phyloP scores from a whole-genome alignment of 2,329 filamentous ascomycete species.

The Alternaria rosae region DNA sequence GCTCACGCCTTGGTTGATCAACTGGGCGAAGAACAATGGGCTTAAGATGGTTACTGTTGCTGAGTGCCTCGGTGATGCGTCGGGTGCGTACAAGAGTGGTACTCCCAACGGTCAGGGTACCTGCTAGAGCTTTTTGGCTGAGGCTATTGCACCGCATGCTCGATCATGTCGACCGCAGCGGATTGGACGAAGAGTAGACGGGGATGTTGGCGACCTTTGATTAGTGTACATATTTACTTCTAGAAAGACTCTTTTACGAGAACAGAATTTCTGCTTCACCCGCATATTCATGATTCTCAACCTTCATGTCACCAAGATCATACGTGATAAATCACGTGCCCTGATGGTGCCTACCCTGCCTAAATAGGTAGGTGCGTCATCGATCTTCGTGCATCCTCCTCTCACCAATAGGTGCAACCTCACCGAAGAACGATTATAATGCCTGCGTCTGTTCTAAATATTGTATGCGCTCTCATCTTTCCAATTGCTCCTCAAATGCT shows the following conservation, averaged over 20 bases:
- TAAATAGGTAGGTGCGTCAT: neutral
- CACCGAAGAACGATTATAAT: neutral
- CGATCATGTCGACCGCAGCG: neutral
- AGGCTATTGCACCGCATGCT: too few relatives aligned
- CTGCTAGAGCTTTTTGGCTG: conserved; percentile 25
- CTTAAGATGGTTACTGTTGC: conserved; percentile 47
- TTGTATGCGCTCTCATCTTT: neutral
- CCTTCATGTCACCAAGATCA: neutral
- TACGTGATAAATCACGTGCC: neutral
- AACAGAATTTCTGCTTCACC: neutral
- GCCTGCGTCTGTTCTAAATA: neutral
- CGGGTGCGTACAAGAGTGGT: conserved; percentile 37
- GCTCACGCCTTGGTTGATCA: conserved; percentile 48
- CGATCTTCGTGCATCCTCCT: neutral
- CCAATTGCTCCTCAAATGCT: neutral
- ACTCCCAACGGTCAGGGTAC: conserved; percentile 27
- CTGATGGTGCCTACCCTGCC: neutral
- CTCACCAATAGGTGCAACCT: neutral
- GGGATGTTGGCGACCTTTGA: neutral
- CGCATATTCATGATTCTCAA: neutral
- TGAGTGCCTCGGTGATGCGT: conserved; percentile 42
- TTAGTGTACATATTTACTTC: neutral
- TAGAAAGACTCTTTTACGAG: neutral
- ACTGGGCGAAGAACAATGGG: conserved; percentile 47
- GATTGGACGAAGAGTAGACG: neutral